Base-by-base conservation (phyloP, 148 eudicot species). In the Chenopodium album region DNA sequence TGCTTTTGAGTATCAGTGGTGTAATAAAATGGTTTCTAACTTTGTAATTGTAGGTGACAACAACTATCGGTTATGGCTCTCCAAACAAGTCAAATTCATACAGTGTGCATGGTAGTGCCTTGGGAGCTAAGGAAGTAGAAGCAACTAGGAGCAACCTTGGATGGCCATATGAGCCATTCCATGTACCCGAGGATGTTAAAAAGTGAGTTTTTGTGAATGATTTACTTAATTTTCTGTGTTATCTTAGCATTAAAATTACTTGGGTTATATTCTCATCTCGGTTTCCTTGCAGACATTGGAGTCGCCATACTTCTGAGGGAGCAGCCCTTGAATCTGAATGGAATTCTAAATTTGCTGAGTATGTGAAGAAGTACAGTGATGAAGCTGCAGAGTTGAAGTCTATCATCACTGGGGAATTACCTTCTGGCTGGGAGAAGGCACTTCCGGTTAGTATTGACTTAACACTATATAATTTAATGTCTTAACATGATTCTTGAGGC, bases 61-160 rank as follows among this genome's bases (percentile, higher is more conserved):
- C 99, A 72, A 94, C 99, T 11, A 96, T 96, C 75, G 99, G 99
- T 76, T 96, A 71, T 81, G 99, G 99, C 46, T 94, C 99, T 72
- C 99, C 99, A 14, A 96, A 96, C 87, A 96, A 96, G 85, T 88
- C 99, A 20, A 96, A 96, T 89, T 93, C 99, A 68, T 94, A 96
- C 89, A 91, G 97, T 77, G 99, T 94, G n/a, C 99, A 96, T 52
- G 99, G 99, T 74, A 85, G 88, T 78, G 99, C 99, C 47, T 86
- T 96, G 81, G 99, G 99, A 80, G 93, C 94, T 32, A 92, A 91
- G 88, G 99, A 96, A 90, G 99, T 94, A 31, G 97, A 90, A 76
- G 99, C 99, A 47, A 96, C 99, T 13, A 92, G 99, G 87, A 76
- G 87, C 82, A 96, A 96, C 83, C 99, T 96, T 72, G 97, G 87